A percentile compares a stretch with the other conserved stretches of the same genome.
Evolutionary conservation across 148 eudicot genomes (phyloP).

Genomic region (Gaultheria prostrata): DNA sequence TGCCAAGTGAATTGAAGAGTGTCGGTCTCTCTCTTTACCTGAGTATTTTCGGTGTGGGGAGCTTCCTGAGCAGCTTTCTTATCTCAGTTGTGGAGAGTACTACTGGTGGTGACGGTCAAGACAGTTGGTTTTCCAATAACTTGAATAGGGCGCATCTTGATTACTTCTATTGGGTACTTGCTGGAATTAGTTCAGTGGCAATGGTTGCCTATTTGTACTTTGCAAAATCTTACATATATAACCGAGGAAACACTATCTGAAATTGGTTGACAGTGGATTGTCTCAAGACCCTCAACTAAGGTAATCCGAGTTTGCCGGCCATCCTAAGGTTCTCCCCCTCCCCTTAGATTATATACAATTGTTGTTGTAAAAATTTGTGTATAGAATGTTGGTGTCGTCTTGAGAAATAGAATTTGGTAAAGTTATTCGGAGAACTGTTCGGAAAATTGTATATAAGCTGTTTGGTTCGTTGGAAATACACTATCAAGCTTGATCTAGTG

Average conservation of each 20-base stretch:
- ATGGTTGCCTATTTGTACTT: conserved; percentile 24
- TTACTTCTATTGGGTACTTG: conserved; percentile 65
- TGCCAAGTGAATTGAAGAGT: conserved; percentile 39
- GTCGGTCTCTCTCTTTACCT: conserved; percentile 36
- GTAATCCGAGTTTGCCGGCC: not conserved
- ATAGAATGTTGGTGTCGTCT: not conserved
- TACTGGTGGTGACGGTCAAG: conserved; percentile 27
- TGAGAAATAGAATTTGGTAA: not conserved
- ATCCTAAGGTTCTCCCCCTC: not conserved
- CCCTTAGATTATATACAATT: not conserved
- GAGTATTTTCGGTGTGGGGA: conserved; percentile 40
- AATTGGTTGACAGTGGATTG: not conserved
- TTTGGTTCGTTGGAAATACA: not conserved
- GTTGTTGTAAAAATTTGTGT: not conserved
- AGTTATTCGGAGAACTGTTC: not conserved
- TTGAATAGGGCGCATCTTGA: conserved; percentile 57
- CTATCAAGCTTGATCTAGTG: not conserved
- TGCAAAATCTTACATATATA: conserved; percentile 32
- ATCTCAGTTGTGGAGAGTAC: conserved; percentile 28
- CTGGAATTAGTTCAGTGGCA: conserved; percentile 26
- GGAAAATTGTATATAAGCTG: not conserved
- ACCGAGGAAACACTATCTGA: conserved; percentile 20
- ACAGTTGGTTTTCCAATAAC: conserved; percentile 59
- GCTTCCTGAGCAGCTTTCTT: conserved; percentile 36
- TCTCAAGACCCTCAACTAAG: not conserved